Evolutionary conservation across 225 moss, liverwort and hornwort genomes (phyloP).

Genomic region (Physcomitrium patens): DNA sequence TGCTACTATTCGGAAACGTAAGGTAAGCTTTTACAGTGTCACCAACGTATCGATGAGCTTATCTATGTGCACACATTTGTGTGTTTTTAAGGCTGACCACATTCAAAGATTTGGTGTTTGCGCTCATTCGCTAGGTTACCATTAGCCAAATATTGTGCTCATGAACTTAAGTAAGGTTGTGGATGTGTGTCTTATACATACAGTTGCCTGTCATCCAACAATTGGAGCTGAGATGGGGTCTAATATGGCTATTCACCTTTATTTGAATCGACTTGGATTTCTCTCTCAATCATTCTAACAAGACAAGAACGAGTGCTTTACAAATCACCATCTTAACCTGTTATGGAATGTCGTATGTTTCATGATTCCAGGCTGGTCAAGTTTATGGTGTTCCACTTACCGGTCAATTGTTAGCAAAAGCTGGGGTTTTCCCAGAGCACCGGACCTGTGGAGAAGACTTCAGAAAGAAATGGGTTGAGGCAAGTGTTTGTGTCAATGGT

Average conservation of each 20-base stretch:
- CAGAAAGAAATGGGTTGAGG: conserved; percentile 95
- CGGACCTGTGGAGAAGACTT: conserved; percentile 87
- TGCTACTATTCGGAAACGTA: conserved; percentile 86
- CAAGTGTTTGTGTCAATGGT: conserved; percentile 30
- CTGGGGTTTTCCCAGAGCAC: conserved; percentile 83
- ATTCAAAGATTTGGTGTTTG: conserved; percentile 14
- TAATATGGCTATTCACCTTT: conserved; percentile 20
- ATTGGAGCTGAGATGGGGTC: conserved; percentile 21
- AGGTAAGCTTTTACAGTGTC: conserved; percentile 50
- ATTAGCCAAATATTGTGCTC: conserved; percentile 12
- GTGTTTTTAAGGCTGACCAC: neutral
- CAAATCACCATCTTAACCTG: neutral
- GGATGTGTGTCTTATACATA: conserved; percentile 12
- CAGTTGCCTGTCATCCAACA: neutral
- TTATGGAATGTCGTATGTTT: conserved; percentile 25
- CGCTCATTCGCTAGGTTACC: neutral
- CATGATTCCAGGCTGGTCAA: conserved; percentile 76
- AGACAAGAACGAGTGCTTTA: neutral
- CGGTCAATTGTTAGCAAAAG: conserved; percentile 71
- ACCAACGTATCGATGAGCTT: neutral
- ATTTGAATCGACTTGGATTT: conserved; percentile 26
- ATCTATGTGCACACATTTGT: neutral
- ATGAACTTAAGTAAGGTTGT: neutral
- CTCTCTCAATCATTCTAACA: neutral
- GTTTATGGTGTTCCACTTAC: conserved; percentile 89